These are phyloP conservation scores for Candida gorgasii DNA, from an alignment of 805 yeast species.

Conservation along the genomic window DNA sequence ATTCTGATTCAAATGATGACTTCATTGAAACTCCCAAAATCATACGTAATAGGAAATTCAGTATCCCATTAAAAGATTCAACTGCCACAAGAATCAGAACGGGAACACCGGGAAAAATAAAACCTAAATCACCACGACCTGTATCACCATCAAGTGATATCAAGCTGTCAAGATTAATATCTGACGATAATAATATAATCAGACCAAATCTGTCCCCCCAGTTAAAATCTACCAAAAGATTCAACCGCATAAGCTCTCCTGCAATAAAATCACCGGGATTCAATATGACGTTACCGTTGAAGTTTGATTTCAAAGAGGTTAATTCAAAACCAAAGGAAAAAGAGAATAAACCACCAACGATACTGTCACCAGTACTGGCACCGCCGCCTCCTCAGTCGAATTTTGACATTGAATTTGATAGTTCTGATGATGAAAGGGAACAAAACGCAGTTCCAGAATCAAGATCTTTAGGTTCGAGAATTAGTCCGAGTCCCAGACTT, in stretches of 20 bases:
- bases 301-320: background rate
- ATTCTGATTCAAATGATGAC: constrained; percentile 3
- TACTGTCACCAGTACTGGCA: too few species aligned
- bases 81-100: background rate
- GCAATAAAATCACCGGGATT: background rate
- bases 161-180: constrained; percentile 19
- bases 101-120: constrained; percentile 12
- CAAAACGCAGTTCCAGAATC: background rate
- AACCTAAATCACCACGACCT: background rate
- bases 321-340: background rate
- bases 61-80: constrained; percentile 8
- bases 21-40: constrained; percentile 6
- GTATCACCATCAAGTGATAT: constrained; percentile 4
- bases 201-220: constrained; percentile 20
- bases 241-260: background rate
- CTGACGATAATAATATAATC: constrained; percentile 21
- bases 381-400: too few species aligned
- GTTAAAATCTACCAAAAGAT: constrained; percentile 4
- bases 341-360: constrained; percentile 1
- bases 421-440: constrained; percentile 22
- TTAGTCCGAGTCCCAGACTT: constrained; percentile 7
- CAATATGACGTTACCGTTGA: constrained; percentile 2
- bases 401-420: constrained; percentile 27
- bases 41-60: constrained; percentile 2
- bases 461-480: constrained; percentile 4